Evolutionary conservation across 1,284 basidiomycete species (phyloP).

Genomic region (Chalciporus sp.): DNA sequence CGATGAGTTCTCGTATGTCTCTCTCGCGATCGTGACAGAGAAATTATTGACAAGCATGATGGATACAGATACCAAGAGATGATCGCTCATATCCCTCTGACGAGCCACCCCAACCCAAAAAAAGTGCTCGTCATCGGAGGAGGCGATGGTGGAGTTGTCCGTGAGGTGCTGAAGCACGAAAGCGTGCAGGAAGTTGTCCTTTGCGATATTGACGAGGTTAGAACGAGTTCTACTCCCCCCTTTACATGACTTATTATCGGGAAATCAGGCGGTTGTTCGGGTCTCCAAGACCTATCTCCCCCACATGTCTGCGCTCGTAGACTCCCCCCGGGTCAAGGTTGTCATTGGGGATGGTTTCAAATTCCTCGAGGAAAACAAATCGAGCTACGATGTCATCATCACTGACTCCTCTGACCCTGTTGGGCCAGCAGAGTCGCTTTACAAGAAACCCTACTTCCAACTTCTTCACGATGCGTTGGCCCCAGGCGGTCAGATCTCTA

Average conservation of each 20-base stretch:
- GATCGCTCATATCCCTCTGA: slow-evolving; percentile 96
- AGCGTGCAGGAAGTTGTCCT: slow-evolving; percentile 92
- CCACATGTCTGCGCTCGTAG: slow-evolving; percentile 88
- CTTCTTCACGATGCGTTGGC: slow-evolving; percentile 89
- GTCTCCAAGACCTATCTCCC: slow-evolving; percentile 94
- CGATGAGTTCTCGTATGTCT: slow-evolving; percentile 95
- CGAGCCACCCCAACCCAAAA: slow-evolving; percentile 95
- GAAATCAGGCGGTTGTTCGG: slow-evolving; percentile 82
- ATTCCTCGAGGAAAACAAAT: slow-evolving; percentile 89
- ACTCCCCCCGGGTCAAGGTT: slow-evolving; percentile 85
- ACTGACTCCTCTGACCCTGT: slow-evolving; percentile 99
- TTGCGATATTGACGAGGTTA: slow-evolving; percentile 96
- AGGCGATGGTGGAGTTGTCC: slow-evolving; percentile 95
- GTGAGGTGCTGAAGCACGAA: slow-evolving; percentile 96
- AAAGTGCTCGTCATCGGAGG: slow-evolving; percentile 97
- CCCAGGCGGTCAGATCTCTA: slow-evolving; percentile 92
- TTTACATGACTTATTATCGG: background rate
- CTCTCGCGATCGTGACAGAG: background rate
- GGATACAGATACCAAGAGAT: slow-evolving; percentile 93
- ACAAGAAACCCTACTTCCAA: slow-evolving; percentile 97
- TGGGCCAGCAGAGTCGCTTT: slow-evolving; percentile 92
- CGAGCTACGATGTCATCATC: slow-evolving; percentile 97
- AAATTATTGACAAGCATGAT: background rate
- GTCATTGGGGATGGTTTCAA: slow-evolving; percentile 97
- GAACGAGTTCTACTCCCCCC: slow-evolving; percentile 11